These are phyloP conservation scores for Oenanthe javanica DNA, from an alignment of 140 eudicot species.

Conservation along the genomic window DNA sequence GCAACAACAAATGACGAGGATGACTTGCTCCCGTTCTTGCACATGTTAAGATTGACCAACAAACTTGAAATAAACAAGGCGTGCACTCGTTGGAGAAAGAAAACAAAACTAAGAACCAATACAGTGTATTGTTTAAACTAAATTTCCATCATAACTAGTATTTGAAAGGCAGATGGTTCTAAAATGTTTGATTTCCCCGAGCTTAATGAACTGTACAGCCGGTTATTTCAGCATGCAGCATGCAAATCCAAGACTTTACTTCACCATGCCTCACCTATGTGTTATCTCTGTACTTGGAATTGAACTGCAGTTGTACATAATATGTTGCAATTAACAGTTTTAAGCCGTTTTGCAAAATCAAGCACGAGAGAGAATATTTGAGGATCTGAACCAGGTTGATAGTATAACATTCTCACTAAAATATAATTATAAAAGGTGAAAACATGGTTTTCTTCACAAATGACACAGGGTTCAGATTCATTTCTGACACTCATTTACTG, in stretches of 20 bases:
- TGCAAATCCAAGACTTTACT: neutral
- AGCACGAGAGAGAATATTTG: neutral
- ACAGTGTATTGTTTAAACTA: neutral
- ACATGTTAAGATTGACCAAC: constrained; percentile 45
- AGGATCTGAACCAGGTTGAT: neutral
- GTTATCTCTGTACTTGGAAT: neutral
- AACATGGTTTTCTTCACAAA: neutral
- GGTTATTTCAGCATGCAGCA: neutral
- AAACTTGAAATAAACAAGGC: constrained; percentile 76
- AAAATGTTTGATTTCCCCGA: neutral
- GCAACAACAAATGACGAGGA: constrained; percentile 17
- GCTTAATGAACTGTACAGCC: constrained; percentile 1
- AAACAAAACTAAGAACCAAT: constrained; percentile 31
- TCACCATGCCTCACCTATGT: neutral
- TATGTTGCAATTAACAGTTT: neutral
- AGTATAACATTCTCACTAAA: neutral
- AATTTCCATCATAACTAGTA: neutral
- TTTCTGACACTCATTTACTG: too few species aligned
- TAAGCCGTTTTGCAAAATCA: neutral
- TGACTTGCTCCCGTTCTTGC: constrained; percentile 44
- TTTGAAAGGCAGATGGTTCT: neutral
- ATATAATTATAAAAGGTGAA: neutral
- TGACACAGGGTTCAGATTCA: neutral
- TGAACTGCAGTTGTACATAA: neutral
- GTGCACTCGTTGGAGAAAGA: constrained; percentile 88